Conservation (phyloP, 352 stramenopile genomes). For the Phytophthora megakarya region DNA sequence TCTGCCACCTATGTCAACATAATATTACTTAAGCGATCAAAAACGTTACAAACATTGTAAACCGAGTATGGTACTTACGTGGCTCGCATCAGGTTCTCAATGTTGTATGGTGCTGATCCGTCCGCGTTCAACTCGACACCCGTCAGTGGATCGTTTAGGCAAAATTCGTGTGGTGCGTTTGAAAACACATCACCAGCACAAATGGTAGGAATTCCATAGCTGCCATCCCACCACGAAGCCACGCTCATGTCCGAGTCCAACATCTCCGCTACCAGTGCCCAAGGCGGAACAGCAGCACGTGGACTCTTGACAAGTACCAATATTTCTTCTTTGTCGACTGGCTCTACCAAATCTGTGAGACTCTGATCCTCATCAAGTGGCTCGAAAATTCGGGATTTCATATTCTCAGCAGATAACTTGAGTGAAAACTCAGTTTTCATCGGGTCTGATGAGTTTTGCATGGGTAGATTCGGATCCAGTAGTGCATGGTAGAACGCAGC, state of each 20-base stretch:
- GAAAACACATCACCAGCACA: slow-evolving; percentile 70
- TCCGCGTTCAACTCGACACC: slow-evolving; percentile 46
- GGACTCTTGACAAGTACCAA: slow-evolving; percentile 66
- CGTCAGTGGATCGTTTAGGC: slow-evolving; percentile 47
- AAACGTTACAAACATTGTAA: background rate
- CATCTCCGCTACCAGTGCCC: slow-evolving; percentile 59
- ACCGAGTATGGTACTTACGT: slow-evolving; percentile 30
- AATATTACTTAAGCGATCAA: no score
- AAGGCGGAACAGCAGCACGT: slow-evolving; percentile 59
- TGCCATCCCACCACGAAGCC: slow-evolving; percentile 80
- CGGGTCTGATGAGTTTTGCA: slow-evolving; percentile 31
- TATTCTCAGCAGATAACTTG: slow-evolving; percentile 10
- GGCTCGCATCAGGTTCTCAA: slow-evolving; percentile 80
- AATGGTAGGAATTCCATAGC: slow-evolving; percentile 72
- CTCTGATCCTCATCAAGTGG: slow-evolving; percentile 18
- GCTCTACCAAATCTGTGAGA: slow-evolving; percentile 1
- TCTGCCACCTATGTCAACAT: slow-evolving; percentile 29
- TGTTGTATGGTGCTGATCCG: slow-evolving; percentile 67
- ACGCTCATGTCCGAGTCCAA: slow-evolving; percentile 73
- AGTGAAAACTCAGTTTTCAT: slow-evolving; percentile 41
- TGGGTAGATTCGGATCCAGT: slow-evolving; percentile 43
- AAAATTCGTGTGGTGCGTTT: slow-evolving; percentile 54
- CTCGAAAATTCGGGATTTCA: slow-evolving; percentile 29
- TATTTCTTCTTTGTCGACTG: slow-evolving; percentile 28
- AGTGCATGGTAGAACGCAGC: slow-evolving; percentile 55